A percentile compares a stretch with the other conserved stretches of the same genome.
phyloP scores from a whole-genome alignment of 768 basidiomycete genomes.

The Calvatia gigantea region DNA sequence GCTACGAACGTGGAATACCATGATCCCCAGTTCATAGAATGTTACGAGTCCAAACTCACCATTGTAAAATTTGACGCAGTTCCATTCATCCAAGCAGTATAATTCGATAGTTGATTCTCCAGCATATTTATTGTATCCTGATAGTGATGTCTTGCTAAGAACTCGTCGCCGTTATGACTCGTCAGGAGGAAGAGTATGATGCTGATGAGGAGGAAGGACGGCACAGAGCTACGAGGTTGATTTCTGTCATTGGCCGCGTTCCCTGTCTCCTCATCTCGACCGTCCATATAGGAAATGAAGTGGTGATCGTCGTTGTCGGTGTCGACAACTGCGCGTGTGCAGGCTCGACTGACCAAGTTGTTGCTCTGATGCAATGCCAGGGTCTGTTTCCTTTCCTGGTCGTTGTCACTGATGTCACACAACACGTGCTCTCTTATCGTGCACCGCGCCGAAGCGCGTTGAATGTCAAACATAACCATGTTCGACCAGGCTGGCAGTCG shows the following conservation, averaged over 20 bases:
- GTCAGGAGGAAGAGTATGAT: slow-evolving; percentile 79
- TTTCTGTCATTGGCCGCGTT: slow-evolving; percentile 25
- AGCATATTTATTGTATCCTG: slow-evolving; percentile 59
- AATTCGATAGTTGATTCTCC: slow-evolving; percentile 64
- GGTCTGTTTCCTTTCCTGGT: not conserved
- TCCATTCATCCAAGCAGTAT: slow-evolving; percentile 71
- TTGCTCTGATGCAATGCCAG: not conserved
- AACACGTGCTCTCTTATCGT: not conserved
- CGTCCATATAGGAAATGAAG: slow-evolving; percentile 20
- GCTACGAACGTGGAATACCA: slow-evolving; percentile 36
- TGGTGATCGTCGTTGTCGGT: not conserved
- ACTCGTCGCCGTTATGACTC: slow-evolving; percentile 69
- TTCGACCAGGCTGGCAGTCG: slow-evolving; percentile 46
- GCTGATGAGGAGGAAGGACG: slow-evolving; percentile 70
- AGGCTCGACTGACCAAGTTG: not conserved
- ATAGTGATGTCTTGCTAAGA: slow-evolving; percentile 58
- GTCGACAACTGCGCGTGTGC: slow-evolving; percentile 8
- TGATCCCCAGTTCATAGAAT: not conserved
- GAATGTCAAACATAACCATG: slow-evolving; percentile 22
- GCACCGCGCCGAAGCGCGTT: not conserved
- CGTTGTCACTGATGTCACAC: slow-evolving; percentile 1
- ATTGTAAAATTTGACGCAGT: slow-evolving; percentile 62
- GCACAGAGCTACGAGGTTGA: slow-evolving; percentile 53
- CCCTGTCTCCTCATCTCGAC: slow-evolving; percentile 38
- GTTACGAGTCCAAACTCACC: slow-evolving; percentile 34